Conservation (phyloP, 2,329 filamentous ascomycete genomes). For the Myriosclerotinia scirpicola region DNA sequence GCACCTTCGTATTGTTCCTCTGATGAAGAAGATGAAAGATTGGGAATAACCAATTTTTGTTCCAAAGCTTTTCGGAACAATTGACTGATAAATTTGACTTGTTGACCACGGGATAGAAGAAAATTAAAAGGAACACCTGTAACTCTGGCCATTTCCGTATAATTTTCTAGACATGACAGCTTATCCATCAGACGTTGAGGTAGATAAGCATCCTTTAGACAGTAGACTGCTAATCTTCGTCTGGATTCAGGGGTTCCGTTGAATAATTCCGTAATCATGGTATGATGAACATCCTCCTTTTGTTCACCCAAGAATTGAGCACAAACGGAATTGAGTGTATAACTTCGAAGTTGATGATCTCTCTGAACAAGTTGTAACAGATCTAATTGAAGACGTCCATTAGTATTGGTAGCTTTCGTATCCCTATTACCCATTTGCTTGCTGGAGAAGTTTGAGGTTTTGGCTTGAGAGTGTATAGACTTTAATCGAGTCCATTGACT, state of each 20-base stretch:
- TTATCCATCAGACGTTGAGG: slow-evolving; percentile 96
- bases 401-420: slow-evolving; percentile 91
- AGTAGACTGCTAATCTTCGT: slow-evolving; percentile 89
- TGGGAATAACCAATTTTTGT: slow-evolving; percentile 91
- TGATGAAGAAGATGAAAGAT: slow-evolving; percentile 66
- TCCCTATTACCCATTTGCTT: slow-evolving; percentile 98
- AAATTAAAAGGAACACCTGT: slow-evolving; percentile 98
- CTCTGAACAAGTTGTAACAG: slow-evolving; percentile 92
- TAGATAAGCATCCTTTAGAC: slow-evolving; percentile 94
- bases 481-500: slow-evolving; percentile 84
- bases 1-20: slow-evolving; percentile 97
- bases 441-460: slow-evolving; percentile 85
- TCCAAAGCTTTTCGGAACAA: slow-evolving; percentile 93
- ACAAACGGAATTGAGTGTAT: slow-evolving; percentile 94
- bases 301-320: slow-evolving; percentile 95
- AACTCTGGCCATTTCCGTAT: slow-evolving; percentile 99
- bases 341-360: slow-evolving; percentile 92
- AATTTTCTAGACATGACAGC: slow-evolving; percentile 96
- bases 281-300: slow-evolving; percentile 98
- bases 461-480: slow-evolving; percentile 67
- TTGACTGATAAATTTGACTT: slow-evolving; percentile 97
- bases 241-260: slow-evolving; percentile 94
- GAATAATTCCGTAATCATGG: slow-evolving; percentile 98
- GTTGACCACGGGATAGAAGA: slow-evolving; percentile 86
- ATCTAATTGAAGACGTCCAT: slow-evolving; percentile 89